Base-by-base conservation (phyloP, 2,329 filamentous ascomycete species). In the Setomelanomma holmii region DNA sequence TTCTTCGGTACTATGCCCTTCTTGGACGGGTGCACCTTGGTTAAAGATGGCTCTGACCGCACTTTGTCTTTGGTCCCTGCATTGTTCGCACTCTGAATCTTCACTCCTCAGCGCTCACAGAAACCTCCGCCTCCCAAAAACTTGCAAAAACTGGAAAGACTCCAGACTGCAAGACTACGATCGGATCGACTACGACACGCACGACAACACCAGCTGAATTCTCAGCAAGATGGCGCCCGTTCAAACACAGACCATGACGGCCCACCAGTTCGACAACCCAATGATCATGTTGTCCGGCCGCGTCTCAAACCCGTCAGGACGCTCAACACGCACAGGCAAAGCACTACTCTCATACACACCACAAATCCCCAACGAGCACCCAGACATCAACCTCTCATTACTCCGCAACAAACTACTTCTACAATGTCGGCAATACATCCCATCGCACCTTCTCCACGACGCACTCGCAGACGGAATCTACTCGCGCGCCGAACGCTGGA, bases 371-470 rank as follows among this genome's bases (percentile, higher is more conserved):
- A 59, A 61, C 0, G 56, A 56, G 24, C 63, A 66, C 45, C 61
- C 64, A 40, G 62, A 65, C 56, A 66, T 67, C 50, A 61, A 64
- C 56, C 51, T 67, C 33, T 56, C 61, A 8, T 53, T 66, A 4
- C 63, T 67, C 43, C 64, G 64, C 46, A 64, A 65, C 59, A 67
- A 67, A 33, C 53, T 67, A 10, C 58, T 67, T 19, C 59, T 67
- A 24, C 58, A 60, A 30, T 67, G 62, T 50, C 64, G 64, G 5
- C 47, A 53, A 35, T 67, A 64, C 52, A 47, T 64, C 11, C 51
- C 61, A 4, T 53, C 51, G 4, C 21, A 46, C 3, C 50, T 66
- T 1, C 56, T 67, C 20, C 57, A 61, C 39, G 57, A 59, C 40
- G 64, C 64, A 12, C 48, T 67, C 12, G 59, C 57, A 40, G 62